Evolutionary conservation across 1,139 yeast species (phyloP).

Genomic region (Nakaseomyces sp.): DNA sequence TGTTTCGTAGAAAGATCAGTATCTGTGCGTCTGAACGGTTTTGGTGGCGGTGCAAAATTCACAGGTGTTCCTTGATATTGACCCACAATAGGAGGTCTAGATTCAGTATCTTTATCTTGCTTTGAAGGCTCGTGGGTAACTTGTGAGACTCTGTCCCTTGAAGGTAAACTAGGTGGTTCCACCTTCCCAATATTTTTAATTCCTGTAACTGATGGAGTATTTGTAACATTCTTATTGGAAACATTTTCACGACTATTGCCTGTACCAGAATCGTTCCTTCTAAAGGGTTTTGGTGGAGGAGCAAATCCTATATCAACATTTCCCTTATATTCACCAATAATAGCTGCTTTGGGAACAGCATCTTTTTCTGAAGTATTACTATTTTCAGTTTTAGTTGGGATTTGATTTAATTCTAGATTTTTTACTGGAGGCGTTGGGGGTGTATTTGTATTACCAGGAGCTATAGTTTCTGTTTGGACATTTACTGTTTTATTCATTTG

Average conservation of each 20-base stretch:
- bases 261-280: neutral
- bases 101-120: neutral
- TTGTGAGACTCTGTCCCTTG: neutral
- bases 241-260: too few species aligned
- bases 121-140: neutral
- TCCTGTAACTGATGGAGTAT: neutral
- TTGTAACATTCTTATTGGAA: too few species aligned
- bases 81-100: neutral
- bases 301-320: constrained; percentile 1
- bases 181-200: neutral
- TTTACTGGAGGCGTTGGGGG: neutral
- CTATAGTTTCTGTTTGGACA: too few species aligned
- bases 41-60: constrained; percentile 23
- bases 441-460: too few species aligned
- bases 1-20: neutral
- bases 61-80: neutral
- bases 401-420: too few species aligned
- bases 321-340: neutral
- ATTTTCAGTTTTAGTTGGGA: too few species aligned
- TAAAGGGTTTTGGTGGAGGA: constrained; percentile 4
- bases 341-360: neutral
- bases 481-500: too few species aligned
- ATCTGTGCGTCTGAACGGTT: constrained; percentile 10
- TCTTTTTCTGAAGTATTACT: neutral
- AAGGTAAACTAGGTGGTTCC: neutral